A percentile compares a stretch with the other conserved stretches of the same genome.
These are phyloP conservation scores for Limtongia smithiae DNA, from an alignment of 805 yeast genomes.

Conservation along the genomic window DNA sequence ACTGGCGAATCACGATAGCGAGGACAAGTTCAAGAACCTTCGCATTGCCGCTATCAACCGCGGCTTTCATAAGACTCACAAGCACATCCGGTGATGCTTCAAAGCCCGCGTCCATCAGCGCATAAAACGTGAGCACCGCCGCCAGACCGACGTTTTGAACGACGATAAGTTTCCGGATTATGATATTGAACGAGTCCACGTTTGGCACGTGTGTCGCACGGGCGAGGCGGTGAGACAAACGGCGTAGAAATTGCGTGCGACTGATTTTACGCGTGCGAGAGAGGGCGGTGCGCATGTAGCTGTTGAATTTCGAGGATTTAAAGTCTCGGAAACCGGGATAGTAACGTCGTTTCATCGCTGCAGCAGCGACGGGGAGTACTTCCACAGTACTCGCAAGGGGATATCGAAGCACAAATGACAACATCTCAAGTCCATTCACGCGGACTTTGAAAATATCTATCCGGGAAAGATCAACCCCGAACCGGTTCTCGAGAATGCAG, in stretches of 20 bases:
- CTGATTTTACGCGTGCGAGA: neutral
- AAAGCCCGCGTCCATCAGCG: slow-evolving; percentile 18
- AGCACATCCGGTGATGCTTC: slow-evolving; percentile 9
- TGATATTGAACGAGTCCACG: slow-evolving; percentile 29
- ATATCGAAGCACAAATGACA: no score
- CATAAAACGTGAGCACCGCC: slow-evolving; percentile 14
- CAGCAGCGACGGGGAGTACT: no score
- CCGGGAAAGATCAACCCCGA: neutral
- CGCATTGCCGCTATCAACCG: slow-evolving; percentile 2
- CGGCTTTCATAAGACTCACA: slow-evolving; percentile 7
- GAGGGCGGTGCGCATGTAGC: no score
- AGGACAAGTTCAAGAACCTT: slow-evolving; percentile 8
- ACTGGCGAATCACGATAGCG: slow-evolving; percentile 4
- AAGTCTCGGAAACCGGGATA: no score
- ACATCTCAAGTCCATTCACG: neutral
- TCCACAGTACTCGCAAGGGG: no score
- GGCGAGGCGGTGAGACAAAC: neutral
- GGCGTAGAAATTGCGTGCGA: slow-evolving; percentile 5
- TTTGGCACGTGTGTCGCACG: slow-evolving; percentile 26
- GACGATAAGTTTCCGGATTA: slow-evolving; percentile 30
- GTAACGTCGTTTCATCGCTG: no score
- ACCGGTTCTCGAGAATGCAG: neutral
- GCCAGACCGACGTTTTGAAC: slow-evolving; percentile 16
- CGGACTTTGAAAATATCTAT: neutral
- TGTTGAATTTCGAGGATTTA: neutral